These are phyloP conservation scores for Alternaria dauci DNA, from an alignment of 2,329 filamentous ascomycete species.

Conservation along the genomic window DNA sequence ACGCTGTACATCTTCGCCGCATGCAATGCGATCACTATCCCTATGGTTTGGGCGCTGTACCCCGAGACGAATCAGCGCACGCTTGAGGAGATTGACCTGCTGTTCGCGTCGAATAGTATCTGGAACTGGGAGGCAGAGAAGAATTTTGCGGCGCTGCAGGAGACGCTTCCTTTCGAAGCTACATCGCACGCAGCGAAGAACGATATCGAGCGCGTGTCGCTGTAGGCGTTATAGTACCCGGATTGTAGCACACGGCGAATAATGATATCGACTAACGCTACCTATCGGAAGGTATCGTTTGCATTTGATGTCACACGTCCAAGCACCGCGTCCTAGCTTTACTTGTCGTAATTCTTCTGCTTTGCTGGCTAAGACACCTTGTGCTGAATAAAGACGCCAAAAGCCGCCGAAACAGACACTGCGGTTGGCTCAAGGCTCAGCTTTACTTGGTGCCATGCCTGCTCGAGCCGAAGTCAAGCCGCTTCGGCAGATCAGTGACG, in stretches of 20 bases:
- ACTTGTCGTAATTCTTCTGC: neutral
- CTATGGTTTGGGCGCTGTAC: slow-evolving; percentile 76
- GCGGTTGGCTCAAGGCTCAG: slow-evolving; percentile 38
- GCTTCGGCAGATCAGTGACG: neutral
- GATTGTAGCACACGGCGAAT: neutral
- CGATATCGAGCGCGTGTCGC: slow-evolving; percentile 11
- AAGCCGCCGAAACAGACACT: neutral
- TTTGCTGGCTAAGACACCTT: neutral
- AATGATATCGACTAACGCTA: neutral
- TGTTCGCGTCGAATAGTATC: slow-evolving; percentile 72
- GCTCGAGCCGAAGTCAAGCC: neutral
- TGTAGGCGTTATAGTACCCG: neutral
- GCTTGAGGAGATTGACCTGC: slow-evolving; percentile 76
- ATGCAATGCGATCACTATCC: slow-evolving; percentile 70
- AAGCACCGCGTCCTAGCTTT: neutral
- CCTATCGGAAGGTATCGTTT: neutral
- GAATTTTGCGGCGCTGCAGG: slow-evolving; percentile 34
- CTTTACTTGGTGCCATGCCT: slow-evolving; percentile 24
- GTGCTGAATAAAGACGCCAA: neutral
- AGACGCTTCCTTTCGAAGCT: slow-evolving; percentile 9
- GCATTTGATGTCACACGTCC: neutral
- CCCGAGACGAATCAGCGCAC: slow-evolving; percentile 78
- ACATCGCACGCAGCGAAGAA: slow-evolving; percentile 4
- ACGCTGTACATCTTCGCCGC: slow-evolving; percentile 78
- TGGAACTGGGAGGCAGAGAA: slow-evolving; percentile 67